Percentiles rank a stretch among this genome's conserved stretches.
Conservation (phyloP, 441 rosid genomes). For the Eutrema salsugineum region DNA sequence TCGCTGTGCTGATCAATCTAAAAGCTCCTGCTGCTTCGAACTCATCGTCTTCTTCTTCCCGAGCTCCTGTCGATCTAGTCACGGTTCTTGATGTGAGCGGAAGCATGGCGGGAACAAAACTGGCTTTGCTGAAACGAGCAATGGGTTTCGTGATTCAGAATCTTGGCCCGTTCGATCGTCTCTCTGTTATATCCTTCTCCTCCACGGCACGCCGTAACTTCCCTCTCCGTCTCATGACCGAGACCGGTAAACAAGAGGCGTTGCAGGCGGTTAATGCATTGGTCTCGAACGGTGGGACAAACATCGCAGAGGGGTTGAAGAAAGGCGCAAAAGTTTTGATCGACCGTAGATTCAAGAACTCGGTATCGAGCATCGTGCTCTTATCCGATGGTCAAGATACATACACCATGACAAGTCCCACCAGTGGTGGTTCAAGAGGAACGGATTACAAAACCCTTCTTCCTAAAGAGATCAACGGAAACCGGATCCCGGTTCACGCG, state of each 20-base stretch:
- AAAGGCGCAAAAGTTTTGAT: slow-evolving; percentile 56
- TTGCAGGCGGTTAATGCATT: slow-evolving; percentile 61
- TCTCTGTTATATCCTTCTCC: slow-evolving; percentile 66
- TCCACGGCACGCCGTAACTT: slow-evolving; percentile 65
- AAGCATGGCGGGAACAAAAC: slow-evolving; percentile 79
- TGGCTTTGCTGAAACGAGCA: slow-evolving; percentile 70
- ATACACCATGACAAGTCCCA: slow-evolving; percentile 44
- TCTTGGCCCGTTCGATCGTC: slow-evolving; percentile 66
- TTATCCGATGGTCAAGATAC: slow-evolving; percentile 81
- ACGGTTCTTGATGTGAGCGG: slow-evolving; percentile 82
- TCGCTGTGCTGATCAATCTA: slow-evolving; percentile 54
- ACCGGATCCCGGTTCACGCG: slow-evolving; percentile 59
- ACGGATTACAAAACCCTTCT: slow-evolving; percentile 43
- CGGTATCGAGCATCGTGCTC: slow-evolving; percentile 59
- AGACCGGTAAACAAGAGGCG: slow-evolving; percentile 57
- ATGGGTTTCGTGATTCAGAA: slow-evolving; percentile 82
- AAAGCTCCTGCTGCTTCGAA: slow-evolving; percentile 50
- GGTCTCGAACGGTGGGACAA: slow-evolving; percentile 65
- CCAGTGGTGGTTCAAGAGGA: slow-evolving; percentile 21
- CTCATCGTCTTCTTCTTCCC: slow-evolving; percentile 38
- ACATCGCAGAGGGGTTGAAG: slow-evolving; percentile 66
- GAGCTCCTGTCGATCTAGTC: slow-evolving; percentile 68
- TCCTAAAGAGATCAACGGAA: slow-evolving; percentile 51
- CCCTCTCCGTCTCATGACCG: slow-evolving; percentile 68
- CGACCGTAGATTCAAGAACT: slow-evolving; percentile 62